phyloP scores from a whole-genome alignment of 352 stramenopile genomes.

The Pythium brassicae region DNA sequence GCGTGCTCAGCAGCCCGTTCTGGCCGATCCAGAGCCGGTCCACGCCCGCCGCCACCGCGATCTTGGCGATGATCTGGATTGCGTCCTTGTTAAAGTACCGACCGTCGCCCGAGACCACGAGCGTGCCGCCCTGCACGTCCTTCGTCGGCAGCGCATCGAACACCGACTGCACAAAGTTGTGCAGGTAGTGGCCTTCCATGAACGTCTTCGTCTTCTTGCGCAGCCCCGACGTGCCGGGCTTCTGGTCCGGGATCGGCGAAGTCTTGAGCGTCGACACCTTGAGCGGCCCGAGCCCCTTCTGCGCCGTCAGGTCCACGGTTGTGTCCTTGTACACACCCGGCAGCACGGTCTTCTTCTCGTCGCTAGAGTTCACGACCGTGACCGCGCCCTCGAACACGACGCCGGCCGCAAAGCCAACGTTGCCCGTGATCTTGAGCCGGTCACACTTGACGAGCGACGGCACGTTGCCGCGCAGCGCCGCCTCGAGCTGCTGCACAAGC shows the following conservation, averaged over 20 bases:
- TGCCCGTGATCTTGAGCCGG: constrained; percentile 93
- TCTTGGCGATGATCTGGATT: constrained; percentile 96
- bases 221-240: constrained; percentile 96
- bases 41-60: constrained; percentile 96
- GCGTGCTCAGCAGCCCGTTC: constrained; percentile 96
- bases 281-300: constrained; percentile 90
- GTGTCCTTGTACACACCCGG: constrained; percentile 93
- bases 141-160: constrained; percentile 95
- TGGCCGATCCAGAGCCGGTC: constrained; percentile 94
- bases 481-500: constrained; percentile 96
- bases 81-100: constrained; percentile 91
- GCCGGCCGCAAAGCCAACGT: constrained; percentile 90
- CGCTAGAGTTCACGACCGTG: constrained; percentile 94
- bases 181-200: constrained; percentile 97
- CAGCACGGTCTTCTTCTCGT: constrained; percentile 95
- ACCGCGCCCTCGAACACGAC: constrained; percentile 92
- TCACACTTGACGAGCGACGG: constrained; percentile 95
- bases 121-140: constrained; percentile 92
- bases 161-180: constrained; percentile 98
- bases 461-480: constrained; percentile 88
- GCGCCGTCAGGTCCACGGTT: constrained; percentile 92
- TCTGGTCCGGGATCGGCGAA: constrained; percentile 92
- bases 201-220: constrained; percentile 99
- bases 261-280: constrained; percentile 86
- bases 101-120: constrained; percentile 96